Conservation (phyloP, 2,329 filamentous ascomycete species). For the Colletotrichum salicis region DNA sequence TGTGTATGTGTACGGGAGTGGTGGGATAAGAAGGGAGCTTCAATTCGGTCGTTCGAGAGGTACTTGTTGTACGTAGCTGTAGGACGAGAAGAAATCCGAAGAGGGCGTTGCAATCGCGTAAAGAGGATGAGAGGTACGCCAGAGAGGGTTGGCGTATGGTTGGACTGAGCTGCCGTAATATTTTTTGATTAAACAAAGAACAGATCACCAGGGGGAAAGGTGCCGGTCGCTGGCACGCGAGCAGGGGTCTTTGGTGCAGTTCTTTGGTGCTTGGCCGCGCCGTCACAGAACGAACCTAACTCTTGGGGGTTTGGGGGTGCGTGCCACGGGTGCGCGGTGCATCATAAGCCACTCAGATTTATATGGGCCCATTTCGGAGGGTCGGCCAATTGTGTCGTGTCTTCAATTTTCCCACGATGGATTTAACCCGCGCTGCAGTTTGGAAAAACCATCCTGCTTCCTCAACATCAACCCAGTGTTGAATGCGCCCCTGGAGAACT, state of each 20-base stretch:
- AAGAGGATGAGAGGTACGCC: not conserved
- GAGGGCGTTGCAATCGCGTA: not conserved
- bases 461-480: not conserved
- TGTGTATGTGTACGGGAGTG: not conserved
- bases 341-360: conserved; percentile 4
- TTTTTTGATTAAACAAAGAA: conserved; percentile 30
- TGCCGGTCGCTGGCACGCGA: conserved; percentile 26
- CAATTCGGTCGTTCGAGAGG: not conserved
- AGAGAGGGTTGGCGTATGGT: not conserved
- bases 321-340: not conserved
- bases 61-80: not conserved
- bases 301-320: not conserved
- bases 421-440: conserved; percentile 22
- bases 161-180: not conserved
- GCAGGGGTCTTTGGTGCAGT: conserved; percentile 19
- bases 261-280: conserved; percentile 11
- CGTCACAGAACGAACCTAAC: conserved; percentile 8
- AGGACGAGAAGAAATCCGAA: not conserved
- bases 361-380: not conserved
- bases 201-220: conserved; percentile 35
- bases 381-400: not conserved
- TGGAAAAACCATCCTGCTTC: not conserved
- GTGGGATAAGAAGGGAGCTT: not conserved
- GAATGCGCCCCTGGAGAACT: not conserved
- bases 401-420: conserved; percentile 1